Evolutionary conservation across 306 rosid species (phyloP).

Genomic region (Hippophae rhamnoides): DNA sequence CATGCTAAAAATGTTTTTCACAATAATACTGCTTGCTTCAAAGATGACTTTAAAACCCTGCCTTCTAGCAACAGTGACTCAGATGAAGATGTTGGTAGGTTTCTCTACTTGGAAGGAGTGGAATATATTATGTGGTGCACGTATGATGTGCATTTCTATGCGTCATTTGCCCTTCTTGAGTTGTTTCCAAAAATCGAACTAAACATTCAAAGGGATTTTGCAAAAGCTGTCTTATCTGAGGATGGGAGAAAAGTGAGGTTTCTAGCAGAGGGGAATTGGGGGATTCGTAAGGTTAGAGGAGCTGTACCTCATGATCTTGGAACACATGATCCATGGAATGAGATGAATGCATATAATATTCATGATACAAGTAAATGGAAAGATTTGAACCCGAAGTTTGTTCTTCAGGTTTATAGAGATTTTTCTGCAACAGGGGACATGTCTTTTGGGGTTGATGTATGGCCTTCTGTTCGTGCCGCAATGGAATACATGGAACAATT

Average conservation of each 20-base stretch:
- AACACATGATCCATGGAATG: constrained; percentile 94
- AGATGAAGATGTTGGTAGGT: constrained; percentile 77
- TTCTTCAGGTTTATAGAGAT: constrained; percentile 88
- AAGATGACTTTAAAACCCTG: constrained; percentile 23
- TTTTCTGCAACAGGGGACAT: constrained; percentile 83
- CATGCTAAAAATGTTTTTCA: constrained; percentile 20
- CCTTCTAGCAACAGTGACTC: constrained; percentile 1
- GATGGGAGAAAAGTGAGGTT: constrained; percentile 89
- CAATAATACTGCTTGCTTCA: constrained; percentile 24
- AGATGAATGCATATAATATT: constrained; percentile 94
- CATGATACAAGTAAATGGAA: constrained; percentile 97
- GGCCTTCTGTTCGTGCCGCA: constrained; percentile 97
- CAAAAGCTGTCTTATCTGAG: constrained; percentile 86
- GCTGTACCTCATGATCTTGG: constrained; percentile 97
- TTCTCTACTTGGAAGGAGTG: constrained; percentile 93
- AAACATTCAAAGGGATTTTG: constrained; percentile 89
- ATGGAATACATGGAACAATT: constrained; percentile 92
- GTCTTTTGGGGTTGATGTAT: constrained; percentile 93
- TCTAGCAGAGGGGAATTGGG: constrained; percentile 88
- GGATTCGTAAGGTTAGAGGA: constrained; percentile 94
- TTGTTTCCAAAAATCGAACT: constrained; percentile 91
- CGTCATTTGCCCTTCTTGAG: constrained; percentile 96
- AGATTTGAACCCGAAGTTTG: constrained; percentile 93
- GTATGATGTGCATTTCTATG: constrained; percentile 95
- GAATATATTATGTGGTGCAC: constrained; percentile 99